phyloP scores from a whole-genome alignment of 140 eudicot species.

The Senecio squalidus region DNA sequence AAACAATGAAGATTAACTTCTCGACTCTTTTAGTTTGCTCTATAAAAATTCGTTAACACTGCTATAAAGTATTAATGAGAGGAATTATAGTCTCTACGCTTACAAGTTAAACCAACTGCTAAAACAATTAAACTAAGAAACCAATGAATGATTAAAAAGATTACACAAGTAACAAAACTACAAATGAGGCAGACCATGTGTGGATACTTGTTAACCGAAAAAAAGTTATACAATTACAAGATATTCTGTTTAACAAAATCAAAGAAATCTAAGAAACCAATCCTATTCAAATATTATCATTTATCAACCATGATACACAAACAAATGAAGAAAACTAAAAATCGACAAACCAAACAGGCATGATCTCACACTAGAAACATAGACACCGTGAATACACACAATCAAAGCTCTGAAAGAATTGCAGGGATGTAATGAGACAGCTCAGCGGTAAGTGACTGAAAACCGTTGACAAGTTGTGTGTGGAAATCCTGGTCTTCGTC shows the following conservation, averaged over 20 bases:
- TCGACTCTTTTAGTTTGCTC: no score
- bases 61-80: no score
- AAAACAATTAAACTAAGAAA: background rate
- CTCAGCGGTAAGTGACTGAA: conserved; percentile 96
- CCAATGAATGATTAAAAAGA: conserved; percentile 5
- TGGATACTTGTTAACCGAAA: background rate
- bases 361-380: conserved; percentile 6
- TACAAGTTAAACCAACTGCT: no score
- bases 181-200: conserved; percentile 19
- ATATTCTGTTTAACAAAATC: conserved; percentile 16
- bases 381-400: conserved; percentile 11
- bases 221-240: conserved; percentile 30
- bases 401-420: conserved; percentile 91
- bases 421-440: conserved; percentile 98
- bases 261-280: conserved; percentile 23
- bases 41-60: no score
- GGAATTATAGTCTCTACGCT: no score
- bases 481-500: conserved; percentile 99
- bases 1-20: no score
- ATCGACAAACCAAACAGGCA: conserved; percentile 21
- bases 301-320: conserved; percentile 24
- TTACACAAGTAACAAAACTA: conserved; percentile 1
- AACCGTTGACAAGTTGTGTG: conserved; percentile 92
- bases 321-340: conserved; percentile 17
- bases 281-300: conserved; percentile 25